Evolutionary conservation across 371 early-diverging fungal genomes (phyloP), one percentile per base, ranked within the genome.

Genomic region (Pancytospora epiphaga): DNA sequence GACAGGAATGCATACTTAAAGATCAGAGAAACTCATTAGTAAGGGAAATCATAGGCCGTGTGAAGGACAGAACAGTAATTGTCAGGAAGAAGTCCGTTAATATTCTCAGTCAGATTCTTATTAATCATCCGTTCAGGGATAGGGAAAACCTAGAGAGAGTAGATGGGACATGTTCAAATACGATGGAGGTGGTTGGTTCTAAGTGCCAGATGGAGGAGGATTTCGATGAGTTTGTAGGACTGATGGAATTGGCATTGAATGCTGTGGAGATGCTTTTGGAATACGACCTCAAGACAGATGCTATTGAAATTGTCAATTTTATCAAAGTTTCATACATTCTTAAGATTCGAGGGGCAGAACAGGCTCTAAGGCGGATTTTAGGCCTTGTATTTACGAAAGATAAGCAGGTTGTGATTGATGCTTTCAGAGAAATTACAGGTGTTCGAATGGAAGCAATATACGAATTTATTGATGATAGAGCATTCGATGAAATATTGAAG

Each of bases 31-130:
- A 72, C 52, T 15, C 47, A n/a, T 47, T 81, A 3, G 62, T 80
- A 22, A 50, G 62, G 15, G 43, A 56, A 1, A 47, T 81, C 3
- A 58, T 74, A 12, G 75, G 66, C 1, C 29, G 79, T 34, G 72
- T 79, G 22, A 58, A 54, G 50, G 81, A 81, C 62, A 81, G 77
- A 50, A 73, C 81, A 19, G 77, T 77, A 38, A 62, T 75, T 15
- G 81, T 81, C 32, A 68, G 81, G 60, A 81, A 76, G 62, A 76
- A 72, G 43, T 68, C 77, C 12, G 69, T 81, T 30, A 9, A 50
- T 0, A 62, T 81, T 27, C 72, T 76, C 37, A 69, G 58, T 47
- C 47, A 68, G 12, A 29, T 74, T 49, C 49, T 79, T n/a, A 71
- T 76, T 30, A 78, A 54, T 50, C 77, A 80, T 72, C 77, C 78